Conservation (phyloP, 441 rosid species). For the Populus hybrid region DNA sequence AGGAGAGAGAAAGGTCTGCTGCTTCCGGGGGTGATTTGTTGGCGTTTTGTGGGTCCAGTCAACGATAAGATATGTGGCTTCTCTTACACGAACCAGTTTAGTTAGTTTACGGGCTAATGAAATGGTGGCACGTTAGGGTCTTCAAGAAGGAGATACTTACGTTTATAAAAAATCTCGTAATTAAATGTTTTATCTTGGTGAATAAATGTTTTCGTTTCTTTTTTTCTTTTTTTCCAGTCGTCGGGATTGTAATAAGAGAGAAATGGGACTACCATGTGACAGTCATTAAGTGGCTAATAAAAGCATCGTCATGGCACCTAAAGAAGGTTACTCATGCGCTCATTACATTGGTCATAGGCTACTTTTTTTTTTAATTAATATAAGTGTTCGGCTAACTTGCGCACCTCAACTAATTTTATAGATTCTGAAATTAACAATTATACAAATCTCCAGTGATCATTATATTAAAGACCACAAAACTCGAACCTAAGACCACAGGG, state of each 20-base stretch:
- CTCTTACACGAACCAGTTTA: slow-evolving; percentile 14
- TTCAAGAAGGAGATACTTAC: neutral
- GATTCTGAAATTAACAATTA: too few relatives aligned
- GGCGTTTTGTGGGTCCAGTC: slow-evolving; percentile 38
- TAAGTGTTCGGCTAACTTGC: too few relatives aligned
- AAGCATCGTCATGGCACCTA: too few relatives aligned
- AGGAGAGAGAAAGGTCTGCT: slow-evolving; percentile 39
- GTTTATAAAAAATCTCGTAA: neutral
- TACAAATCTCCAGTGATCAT: too few relatives aligned
- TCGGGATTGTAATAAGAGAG: neutral
- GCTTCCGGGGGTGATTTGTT: slow-evolving; percentile 48
- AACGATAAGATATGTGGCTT: slow-evolving; percentile 32
- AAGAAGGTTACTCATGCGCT: too few relatives aligned
- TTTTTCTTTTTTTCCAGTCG: neutral
- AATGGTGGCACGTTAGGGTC: slow-evolving; percentile 1
- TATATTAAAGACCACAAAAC: too few relatives aligned
- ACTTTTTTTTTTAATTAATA: too few relatives aligned
- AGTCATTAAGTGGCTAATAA: too few relatives aligned
- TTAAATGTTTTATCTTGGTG: neutral
- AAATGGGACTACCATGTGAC: too few relatives aligned
- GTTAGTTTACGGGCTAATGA: neutral
- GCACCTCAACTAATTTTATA: too few relatives aligned
- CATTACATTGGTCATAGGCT: too few relatives aligned
- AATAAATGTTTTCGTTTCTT: neutral
- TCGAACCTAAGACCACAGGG: too few relatives aligned